These are phyloP conservation scores for Aegilops speltoides DNA, from an alignment of 176 grass and related monocot genomes.

Conservation along the genomic window DNA sequence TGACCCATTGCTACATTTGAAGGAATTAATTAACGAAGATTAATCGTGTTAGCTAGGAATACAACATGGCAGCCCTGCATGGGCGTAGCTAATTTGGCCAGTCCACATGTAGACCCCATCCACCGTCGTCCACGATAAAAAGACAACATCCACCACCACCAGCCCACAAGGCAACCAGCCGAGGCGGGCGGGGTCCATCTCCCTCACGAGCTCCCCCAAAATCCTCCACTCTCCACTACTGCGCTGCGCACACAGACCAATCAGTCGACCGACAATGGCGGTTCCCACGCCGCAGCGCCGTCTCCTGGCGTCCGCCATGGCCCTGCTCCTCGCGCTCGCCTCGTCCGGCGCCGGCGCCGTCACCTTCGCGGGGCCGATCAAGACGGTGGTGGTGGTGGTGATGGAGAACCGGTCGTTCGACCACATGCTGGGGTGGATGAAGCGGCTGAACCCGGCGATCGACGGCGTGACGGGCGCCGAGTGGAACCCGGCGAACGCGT, in stretches of 20 bases:
- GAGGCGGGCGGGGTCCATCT: not conserved
- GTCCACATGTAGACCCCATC: not conserved
- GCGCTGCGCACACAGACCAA: not conserved
- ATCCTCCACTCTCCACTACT: not conserved
- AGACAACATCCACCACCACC: slow-evolving; percentile 19
- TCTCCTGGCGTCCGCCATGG: not conserved
- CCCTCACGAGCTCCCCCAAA: slow-evolving; percentile 22
- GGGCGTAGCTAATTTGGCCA: not conserved
- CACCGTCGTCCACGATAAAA: not conserved
- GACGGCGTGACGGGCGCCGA: slow-evolving; percentile 74
- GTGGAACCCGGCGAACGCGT: slow-evolving; percentile 64
- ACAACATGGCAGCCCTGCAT: not conserved
- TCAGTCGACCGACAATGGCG: slow-evolving; percentile 8
- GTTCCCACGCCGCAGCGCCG: not conserved
- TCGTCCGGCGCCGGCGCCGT: not conserved
- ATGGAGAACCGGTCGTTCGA: slow-evolving; percentile 99
- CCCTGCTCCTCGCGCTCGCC: slow-evolving; percentile 2
- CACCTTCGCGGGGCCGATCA: slow-evolving; percentile 50
- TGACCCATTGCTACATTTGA: not conserved
- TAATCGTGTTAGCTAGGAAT: not conserved
- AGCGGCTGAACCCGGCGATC: slow-evolving; percentile 79
- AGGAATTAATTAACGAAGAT: slow-evolving; percentile 6
- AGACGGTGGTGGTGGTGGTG: slow-evolving; percentile 88
- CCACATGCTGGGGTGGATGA: slow-evolving; percentile 99
- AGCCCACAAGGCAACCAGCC: slow-evolving; percentile 17